A percentile compares a stretch with the other conserved stretches of the same genome.
Conservation (phyloP, 495 filamentous ascomycete genomes). For the Penicillium daleae region DNA sequence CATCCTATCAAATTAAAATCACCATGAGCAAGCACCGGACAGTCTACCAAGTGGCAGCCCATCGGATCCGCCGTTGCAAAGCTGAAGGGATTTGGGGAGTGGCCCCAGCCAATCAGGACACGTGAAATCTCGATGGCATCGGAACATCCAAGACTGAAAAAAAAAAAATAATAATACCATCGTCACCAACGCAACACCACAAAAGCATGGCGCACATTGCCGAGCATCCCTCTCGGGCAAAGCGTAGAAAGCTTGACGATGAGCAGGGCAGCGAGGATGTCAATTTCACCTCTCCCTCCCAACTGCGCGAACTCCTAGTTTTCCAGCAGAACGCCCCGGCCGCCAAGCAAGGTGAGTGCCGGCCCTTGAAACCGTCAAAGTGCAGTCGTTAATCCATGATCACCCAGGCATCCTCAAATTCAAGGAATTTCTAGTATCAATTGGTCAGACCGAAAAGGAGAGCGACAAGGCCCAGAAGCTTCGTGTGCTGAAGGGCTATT, state of each 20-base stretch:
- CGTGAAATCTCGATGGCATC: slow-evolving; percentile 33
- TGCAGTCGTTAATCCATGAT: background rate
- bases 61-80: background rate
- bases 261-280: slow-evolving; percentile 47
- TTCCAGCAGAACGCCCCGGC: slow-evolving; percentile 66
- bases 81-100: slow-evolving; percentile 18
- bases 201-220: slow-evolving; percentile 30
- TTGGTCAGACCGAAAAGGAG: slow-evolving; percentile 56
- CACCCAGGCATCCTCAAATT: slow-evolving; percentile 70
- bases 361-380: background rate
- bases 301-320: slow-evolving; percentile 64
- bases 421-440: slow-evolving; percentile 72
- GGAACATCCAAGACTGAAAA: slow-evolving; percentile 27
- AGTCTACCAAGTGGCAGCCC: background rate
- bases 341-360: slow-evolving; percentile 64
- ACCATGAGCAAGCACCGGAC: too few relatives aligned
- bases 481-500: slow-evolving; percentile 71
- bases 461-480: slow-evolving; percentile 53
- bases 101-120: slow-evolving; percentile 24
- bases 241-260: slow-evolving; percentile 50
- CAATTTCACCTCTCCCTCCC: slow-evolving; percentile 54
- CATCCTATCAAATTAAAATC: background rate
- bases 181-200: slow-evolving; percentile 13
- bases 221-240: slow-evolving; percentile 37
- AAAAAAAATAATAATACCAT: slow-evolving; percentile 29